Conservation (phyloP, 1,139 yeast genomes). For the Yamadazyma oceani region DNA sequence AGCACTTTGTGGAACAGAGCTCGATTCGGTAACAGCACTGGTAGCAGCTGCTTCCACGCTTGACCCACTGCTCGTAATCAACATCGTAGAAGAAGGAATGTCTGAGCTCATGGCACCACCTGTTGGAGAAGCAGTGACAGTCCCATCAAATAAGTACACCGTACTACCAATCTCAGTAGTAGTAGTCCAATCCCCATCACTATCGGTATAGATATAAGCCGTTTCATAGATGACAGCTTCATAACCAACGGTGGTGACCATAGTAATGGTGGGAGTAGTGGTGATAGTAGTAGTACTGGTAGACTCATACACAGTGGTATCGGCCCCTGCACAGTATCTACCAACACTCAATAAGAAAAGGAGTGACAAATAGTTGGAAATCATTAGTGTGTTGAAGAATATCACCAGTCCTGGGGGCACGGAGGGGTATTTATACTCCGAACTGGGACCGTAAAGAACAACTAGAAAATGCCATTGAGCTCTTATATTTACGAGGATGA, state of each 20-base stretch:
- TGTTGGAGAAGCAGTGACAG: constrained; percentile 12
- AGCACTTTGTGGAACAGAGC: neutral
- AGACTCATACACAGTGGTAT: constrained; percentile 4
- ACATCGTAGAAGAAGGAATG: neutral
- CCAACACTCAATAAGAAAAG: constrained; percentile 18
- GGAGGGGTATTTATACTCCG: neutral
- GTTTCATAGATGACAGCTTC: constrained; percentile 34
- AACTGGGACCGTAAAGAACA: neutral
- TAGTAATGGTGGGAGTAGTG: constrained; percentile 32
- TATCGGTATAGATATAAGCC: constrained; percentile 34
- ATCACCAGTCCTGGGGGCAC: neutral
- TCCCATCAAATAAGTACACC: constrained; percentile 6
- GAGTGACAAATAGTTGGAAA: constrained; percentile 20
- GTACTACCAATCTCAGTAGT: constrained; percentile 29
- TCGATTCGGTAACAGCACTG: constrained; percentile 2
- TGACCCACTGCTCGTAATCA: neutral
- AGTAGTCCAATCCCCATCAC: constrained; percentile 35
- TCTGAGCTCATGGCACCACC: constrained; percentile 2
- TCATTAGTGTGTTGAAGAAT: constrained; percentile 6
- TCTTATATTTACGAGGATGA: constrained; percentile 3
- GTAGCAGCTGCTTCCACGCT: neutral
- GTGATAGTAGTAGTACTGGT: constrained; percentile 25
- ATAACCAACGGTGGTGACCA: constrained; percentile 29
- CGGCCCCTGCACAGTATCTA: constrained; percentile 10
- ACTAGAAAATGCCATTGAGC: neutral